Base-by-base conservation (phyloP, 495 filamentous ascomycete genomes). In the Schizothecium vesticola region DNA sequence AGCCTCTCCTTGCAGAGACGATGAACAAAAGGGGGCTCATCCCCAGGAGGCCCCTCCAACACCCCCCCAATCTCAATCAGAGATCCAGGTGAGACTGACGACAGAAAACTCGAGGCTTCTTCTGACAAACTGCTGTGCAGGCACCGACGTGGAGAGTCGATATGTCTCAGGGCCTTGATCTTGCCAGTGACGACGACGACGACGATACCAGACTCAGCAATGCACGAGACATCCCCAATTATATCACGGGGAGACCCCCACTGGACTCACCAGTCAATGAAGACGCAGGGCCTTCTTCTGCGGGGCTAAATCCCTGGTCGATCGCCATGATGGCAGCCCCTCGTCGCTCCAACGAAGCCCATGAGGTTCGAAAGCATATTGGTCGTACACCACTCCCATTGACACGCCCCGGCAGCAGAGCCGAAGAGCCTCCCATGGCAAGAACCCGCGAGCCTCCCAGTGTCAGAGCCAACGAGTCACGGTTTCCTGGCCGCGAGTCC, bases 231-330 rank as follows among this genome's bases (percentile, higher is more conserved):
- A 51, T 51, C 43, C 21, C 55, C 29, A 25, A 43, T 12, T 23
- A 61, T 51, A 26, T 19, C 21, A 23, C 23, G 12, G 21, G 26
- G 26, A 60, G 24, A 66, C 11, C 19, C 9, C 23, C 7, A 11
- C 13, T 36, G 23, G 26, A 19, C 13, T 25, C 58, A 2, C 58
- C 19, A 3, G 58, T 24, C 24, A 6, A 13, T 26, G 11, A 3
- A 3, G 13, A 26, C 13, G 8, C 58, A 59, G 43, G 19, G 1
- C 1, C 19, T n/a, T n/a, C 43, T 9, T 51, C 43, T 8, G 19
- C 43, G 51, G 71, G 68, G 8, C 21, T 76, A 9, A 78, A 76
- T 28, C 74, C 74, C 19, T 78, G 74, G 72, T 69, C 71, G 1
- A 71, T 75, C 56, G 76, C 64, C 16, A 56, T 21, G 28, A 31